Evolutionary conservation across 192 early-diverging fungal species (phyloP), one percentile per base, ranked within the genome.

Genomic region (Backusella mclennaniae): DNA sequence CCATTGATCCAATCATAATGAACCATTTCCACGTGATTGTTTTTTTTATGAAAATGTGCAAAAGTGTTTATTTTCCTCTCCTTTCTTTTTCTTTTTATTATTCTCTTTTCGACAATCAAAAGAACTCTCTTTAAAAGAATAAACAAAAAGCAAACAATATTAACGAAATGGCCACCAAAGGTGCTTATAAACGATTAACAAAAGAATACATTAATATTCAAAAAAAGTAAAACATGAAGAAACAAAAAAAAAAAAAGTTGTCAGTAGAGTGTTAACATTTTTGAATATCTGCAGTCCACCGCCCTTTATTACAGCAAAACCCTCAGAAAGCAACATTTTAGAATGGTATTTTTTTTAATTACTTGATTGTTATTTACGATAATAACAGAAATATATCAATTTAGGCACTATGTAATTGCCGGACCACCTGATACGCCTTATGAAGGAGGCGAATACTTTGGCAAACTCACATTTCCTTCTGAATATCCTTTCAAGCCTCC

Each of bases 401-500:
- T 49, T 82, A 95, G 93, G 96, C 97, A 99, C 84, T 99, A 98
- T 83, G 91, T 99, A 36, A 90, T 99, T 69, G 90, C 90, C 44
- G 98, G 98, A 38, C 98, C 98, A 71, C 93, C 95, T n/a, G 96
- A 96, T 66, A 96, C 96, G 6, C 94, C 94, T 29, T 99, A 97
- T 74, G 88, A 89, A 67, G 94, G 91, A 74, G 98, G 98, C 52
- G 93, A 97, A 85, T 99, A 97, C 83, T 94, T 96, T 78, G 98
- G 97, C 76, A 94, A 89, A 76, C 85, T 99, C 17, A 86, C 88
- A 21, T 99, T 98, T 75, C 98, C 98, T 6, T 56, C 92, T 39
- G 96, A 98, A 79, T 99, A 99, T 75, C 98, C 98, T 35, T 99
- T 92, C 87, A 97, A 95, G 80, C 95, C 95, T 56, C 94, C 94